Conservation (phyloP, 192 early-diverging fungal species). For the Coemansia reversa region DNA sequence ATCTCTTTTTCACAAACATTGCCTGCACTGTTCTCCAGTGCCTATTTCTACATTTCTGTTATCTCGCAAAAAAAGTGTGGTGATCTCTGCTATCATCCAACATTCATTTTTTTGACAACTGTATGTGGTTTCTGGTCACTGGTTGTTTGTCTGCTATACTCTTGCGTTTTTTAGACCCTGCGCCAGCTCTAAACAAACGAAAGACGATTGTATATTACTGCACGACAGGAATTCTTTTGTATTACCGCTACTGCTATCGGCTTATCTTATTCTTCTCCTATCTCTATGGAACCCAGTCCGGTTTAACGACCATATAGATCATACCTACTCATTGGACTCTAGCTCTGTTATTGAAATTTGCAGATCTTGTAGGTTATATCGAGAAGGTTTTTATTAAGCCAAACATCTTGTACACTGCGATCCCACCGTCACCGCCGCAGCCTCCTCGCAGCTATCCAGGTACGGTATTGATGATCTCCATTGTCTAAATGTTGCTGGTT, state of each 20-base stretch:
- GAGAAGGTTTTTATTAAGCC: slow-evolving; percentile 41
- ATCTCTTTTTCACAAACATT: background rate
- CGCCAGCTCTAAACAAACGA: background rate
- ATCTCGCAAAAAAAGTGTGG: background rate
- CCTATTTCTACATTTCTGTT: background rate
- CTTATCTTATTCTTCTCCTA: background rate
- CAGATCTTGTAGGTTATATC: slow-evolving; percentile 29
- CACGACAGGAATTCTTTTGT: background rate
- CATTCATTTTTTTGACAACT: slow-evolving; percentile 6
- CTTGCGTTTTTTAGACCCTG: background rate
- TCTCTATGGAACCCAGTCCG: background rate
- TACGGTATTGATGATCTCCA: slow-evolving; percentile 8
- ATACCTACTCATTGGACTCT: background rate
- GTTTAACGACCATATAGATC: background rate
- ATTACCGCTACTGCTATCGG: background rate
- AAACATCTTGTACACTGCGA: slow-evolving; percentile 24
- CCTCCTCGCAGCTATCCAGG: slow-evolving; percentile 16
- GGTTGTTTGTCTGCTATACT: background rate
- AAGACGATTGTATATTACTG: background rate
- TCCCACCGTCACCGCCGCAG: slow-evolving; percentile 6
- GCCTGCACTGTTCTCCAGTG: background rate
- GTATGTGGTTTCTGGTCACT: background rate
- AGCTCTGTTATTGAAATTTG: background rate
- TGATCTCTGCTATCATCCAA: background rate
- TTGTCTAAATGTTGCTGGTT: background rate